Conservation (phyloP, 2,329 filamentous ascomycete species). For the Scytalidium lignicola region DNA sequence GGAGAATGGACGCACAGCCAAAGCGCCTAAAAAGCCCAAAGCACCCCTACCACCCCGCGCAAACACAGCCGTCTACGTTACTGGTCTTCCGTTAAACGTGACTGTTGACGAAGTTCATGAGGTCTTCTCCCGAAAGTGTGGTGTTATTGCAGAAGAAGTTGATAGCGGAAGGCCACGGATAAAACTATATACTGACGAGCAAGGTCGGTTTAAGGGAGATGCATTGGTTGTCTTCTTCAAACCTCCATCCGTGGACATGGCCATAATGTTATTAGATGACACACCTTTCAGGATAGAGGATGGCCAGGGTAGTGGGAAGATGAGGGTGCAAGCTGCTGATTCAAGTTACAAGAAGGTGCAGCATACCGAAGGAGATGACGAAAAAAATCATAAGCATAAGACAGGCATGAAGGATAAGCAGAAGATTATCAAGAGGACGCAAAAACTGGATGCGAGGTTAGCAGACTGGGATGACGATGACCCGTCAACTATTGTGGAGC, state of each 20-base stretch:
- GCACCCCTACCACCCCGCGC: slow-evolving; percentile 39
- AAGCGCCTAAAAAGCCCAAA: slow-evolving; percentile 29
- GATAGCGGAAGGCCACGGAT: slow-evolving; percentile 83
- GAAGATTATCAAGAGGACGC: slow-evolving; percentile 86
- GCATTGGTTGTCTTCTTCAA: slow-evolving; percentile 93
- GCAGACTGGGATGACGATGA: slow-evolving; percentile 96
- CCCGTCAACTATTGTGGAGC: slow-evolving; percentile 52
- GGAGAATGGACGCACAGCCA: slow-evolving; percentile 25
- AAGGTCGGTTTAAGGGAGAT: slow-evolving; percentile 87
- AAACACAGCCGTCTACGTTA: slow-evolving; percentile 91
- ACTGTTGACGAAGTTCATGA: slow-evolving; percentile 76
- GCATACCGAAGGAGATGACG: slow-evolving; percentile 45
- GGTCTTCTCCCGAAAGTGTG: slow-evolving; percentile 77
- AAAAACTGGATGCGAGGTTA: slow-evolving; percentile 86
- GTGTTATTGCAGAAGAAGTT: slow-evolving; percentile 90
- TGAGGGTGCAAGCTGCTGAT: slow-evolving; percentile 80
- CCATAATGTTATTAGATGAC: slow-evolving; percentile 75
- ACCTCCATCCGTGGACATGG: slow-evolving; percentile 84
- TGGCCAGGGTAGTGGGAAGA: slow-evolving; percentile 51
- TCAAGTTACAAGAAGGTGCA: slow-evolving; percentile 86
- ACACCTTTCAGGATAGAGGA: slow-evolving; percentile 67
- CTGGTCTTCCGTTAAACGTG: slow-evolving; percentile 75
- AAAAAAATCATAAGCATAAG: slow-evolving; percentile 42
- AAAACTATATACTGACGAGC: slow-evolving; percentile 82
- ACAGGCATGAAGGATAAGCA: slow-evolving; percentile 65